A percentile compares a stretch with the other conserved stretches of the same genome.
These are phyloP conservation scores for Scutellaria baicalensis DNA, from an alignment of 257 asterid genomes.

Conservation along the genomic window DNA sequence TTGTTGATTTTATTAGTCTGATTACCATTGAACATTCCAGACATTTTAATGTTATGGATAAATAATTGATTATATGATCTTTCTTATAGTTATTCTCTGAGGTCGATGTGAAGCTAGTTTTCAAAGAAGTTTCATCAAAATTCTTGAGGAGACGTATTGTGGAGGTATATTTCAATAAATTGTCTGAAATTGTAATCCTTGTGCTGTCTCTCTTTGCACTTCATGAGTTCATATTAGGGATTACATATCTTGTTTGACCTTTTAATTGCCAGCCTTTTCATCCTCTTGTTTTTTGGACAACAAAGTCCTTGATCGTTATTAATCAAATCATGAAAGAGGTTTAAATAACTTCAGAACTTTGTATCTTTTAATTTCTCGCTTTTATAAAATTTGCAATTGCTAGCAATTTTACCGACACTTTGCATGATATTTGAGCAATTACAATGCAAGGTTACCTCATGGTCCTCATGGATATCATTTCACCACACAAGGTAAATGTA, in stretches of 20 bases:
- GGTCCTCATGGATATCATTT: not conserved
- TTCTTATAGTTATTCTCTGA: conserved; percentile 62
- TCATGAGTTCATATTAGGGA: not conserved
- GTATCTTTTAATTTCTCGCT: not conserved
- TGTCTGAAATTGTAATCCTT: not conserved
- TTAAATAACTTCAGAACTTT: conserved; percentile 1
- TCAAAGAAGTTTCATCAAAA: conserved; percentile 79
- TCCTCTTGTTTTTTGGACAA: not conserved
- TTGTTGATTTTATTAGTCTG: not conserved
- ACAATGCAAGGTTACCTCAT: not conserved
- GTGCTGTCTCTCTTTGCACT: not conserved
- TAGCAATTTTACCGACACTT: not conserved
- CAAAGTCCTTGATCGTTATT: not conserved
- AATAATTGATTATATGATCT: not conserved
- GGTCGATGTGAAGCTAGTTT: conserved; percentile 95
- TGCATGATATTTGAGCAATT: not conserved
- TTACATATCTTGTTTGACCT: not conserved
- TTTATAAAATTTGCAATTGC: not conserved
- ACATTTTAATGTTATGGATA: not conserved
- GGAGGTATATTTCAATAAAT: conserved; percentile 48
- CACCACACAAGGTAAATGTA: not conserved
- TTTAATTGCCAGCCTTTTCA: not conserved
- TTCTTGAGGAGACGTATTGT: conserved; percentile 84
- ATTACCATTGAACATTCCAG: not conserved
- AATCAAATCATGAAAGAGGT: not conserved